Evolutionary conservation across 257 asterid species (phyloP).

Genomic region (Solanum appendiculatum): DNA sequence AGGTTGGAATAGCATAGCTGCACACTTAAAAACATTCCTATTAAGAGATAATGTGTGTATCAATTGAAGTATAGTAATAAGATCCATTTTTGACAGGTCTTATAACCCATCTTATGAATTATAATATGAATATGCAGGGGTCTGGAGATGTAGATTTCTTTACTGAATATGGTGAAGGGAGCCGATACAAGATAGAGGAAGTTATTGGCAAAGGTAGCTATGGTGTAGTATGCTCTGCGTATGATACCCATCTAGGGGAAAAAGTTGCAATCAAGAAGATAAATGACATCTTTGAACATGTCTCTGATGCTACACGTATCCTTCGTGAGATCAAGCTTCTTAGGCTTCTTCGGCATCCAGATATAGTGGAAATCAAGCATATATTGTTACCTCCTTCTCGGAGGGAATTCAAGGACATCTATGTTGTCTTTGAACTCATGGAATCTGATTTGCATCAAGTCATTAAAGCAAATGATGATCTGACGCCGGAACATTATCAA

Average conservation of each 20-base stretch:
- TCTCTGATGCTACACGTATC: conserved; percentile 94
- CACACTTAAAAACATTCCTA: not conserved
- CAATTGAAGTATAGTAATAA: not conserved
- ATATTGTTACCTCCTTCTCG: conserved; percentile 93
- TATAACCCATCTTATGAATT: not conserved
- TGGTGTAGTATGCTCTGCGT: conserved; percentile 95
- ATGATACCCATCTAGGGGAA: conserved; percentile 77
- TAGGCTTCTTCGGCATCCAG: conserved; percentile 94
- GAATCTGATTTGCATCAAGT: conserved; percentile 97
- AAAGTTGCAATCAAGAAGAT: conserved; percentile 95
- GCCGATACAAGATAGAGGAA: conserved; percentile 86
- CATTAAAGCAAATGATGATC: conserved; percentile 81
- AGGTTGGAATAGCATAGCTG: not conserved
- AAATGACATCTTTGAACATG: conserved; percentile 89
- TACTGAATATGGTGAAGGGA: conserved; percentile 96
- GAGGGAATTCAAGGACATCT: conserved; percentile 89
- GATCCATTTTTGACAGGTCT: not conserved
- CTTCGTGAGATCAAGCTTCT: conserved; percentile 96
- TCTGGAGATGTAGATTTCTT: conserved; percentile 76
- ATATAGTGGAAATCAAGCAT: conserved; percentile 90
- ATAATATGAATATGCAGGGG: conserved; percentile 35
- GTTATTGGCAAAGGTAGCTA: conserved; percentile 97
- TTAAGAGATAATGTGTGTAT: not conserved
- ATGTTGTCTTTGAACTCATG: conserved; percentile 89
- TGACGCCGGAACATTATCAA: conserved; percentile 85